A percentile compares a stretch with the other conserved stretches of the same genome.
Conservation (phyloP, 495 filamentous ascomycete genomes). For the Penicillium simplicissimum region DNA sequence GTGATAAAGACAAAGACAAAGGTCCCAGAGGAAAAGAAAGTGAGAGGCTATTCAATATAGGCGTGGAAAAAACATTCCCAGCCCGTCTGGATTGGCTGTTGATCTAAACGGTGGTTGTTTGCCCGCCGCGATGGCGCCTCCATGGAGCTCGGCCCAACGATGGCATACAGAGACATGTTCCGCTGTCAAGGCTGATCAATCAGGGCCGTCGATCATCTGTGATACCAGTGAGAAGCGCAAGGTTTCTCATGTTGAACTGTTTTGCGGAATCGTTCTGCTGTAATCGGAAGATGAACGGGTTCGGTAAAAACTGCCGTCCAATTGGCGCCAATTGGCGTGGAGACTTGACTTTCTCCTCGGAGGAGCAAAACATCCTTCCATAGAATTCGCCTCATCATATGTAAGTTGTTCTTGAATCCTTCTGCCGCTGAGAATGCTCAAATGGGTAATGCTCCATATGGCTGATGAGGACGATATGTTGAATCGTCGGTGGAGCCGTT, state of each 20-base stretch:
- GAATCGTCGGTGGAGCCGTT: background rate
- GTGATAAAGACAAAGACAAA: background rate
- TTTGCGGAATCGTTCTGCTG: background rate
- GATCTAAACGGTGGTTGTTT: background rate
- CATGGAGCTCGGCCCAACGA: conserved; percentile 1
- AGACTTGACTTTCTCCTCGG: background rate
- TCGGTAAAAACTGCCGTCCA: conserved; percentile 22
- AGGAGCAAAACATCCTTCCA: background rate
- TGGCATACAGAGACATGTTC: background rate
- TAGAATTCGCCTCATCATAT: background rate
- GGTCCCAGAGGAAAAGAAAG: background rate
- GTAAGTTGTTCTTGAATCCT: background rate
- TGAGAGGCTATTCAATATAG: background rate
- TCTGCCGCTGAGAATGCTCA: background rate
- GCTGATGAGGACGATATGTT: background rate
- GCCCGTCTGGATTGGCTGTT: background rate
- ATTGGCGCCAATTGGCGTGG: conserved; percentile 22
- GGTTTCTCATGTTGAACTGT: background rate
- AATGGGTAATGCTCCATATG: background rate
- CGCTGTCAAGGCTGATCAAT: background rate
- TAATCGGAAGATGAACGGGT: conserved; percentile 6
- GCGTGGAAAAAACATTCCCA: background rate
- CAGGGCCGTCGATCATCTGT: background rate
- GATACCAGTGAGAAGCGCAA: background rate
- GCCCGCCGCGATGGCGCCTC: background rate